phyloP scores from a whole-genome alignment of 169 alveolate species.

The Plasmodium gaboni region DNA sequence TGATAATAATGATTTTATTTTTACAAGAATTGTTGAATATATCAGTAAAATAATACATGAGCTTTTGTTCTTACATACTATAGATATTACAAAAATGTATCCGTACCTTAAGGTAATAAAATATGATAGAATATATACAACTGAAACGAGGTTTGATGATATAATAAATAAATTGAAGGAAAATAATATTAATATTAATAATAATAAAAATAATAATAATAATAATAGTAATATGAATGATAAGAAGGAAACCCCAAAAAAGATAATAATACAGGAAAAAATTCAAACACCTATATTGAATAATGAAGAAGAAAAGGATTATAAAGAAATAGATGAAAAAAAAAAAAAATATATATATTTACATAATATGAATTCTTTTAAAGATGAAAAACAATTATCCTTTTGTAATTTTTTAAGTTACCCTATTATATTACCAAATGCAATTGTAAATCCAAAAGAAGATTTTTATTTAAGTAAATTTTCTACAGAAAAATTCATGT shows the following conservation, averaged over 20 bases:
- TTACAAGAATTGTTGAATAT: slow-evolving; percentile 62
- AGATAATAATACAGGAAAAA: neutral
- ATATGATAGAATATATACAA: slow-evolving; percentile 62
- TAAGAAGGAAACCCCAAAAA: neutral
- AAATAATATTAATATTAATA: neutral
- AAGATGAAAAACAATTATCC: slow-evolving; percentile 3
- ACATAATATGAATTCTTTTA: neutral
- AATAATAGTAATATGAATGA: neutral
- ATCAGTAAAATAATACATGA: slow-evolving; percentile 76
- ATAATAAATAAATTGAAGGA: slow-evolving; percentile 5
- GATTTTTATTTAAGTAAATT: slow-evolving; percentile 53
- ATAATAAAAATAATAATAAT: neutral
- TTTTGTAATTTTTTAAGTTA: slow-evolving; percentile 56
- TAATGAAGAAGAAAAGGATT: neutral
- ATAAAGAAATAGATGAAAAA: neutral
- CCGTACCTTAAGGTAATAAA: slow-evolving; percentile 49
- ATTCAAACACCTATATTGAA: neutral
- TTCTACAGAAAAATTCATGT: slow-evolving; percentile 50
- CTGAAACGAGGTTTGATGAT: slow-evolving; percentile 19
- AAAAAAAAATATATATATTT: neutral
- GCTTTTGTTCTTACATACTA: slow-evolving; percentile 59
- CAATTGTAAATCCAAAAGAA: slow-evolving; percentile 33
- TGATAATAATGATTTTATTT: slow-evolving; percentile 17
- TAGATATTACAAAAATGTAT: slow-evolving; percentile 64
- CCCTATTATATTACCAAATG: slow-evolving; percentile 67